Conservation (phyloP, 1,139 yeast species). For the Candida tetrigidarum region DNA sequence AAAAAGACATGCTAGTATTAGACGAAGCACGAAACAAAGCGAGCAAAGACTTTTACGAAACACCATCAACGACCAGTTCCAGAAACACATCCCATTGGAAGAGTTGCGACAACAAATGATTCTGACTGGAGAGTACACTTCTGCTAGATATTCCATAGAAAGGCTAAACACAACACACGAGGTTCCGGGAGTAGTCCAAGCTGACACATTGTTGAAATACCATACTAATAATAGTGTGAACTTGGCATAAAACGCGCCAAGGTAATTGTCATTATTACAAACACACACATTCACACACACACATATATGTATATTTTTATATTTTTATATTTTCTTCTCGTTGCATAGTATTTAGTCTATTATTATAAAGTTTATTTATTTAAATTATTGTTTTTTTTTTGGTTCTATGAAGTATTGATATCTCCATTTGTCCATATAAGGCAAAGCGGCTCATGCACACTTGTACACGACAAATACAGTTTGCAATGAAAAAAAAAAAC, state of each 20-base stretch:
- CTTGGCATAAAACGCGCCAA: too few relatives aligned
- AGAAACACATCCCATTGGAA: conserved; percentile 33
- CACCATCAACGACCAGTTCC: conserved; percentile 36
- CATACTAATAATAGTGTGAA: conserved; percentile 47
- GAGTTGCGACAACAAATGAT: conserved; percentile 49
- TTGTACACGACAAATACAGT: background rate
- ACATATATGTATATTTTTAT: too few relatives aligned
- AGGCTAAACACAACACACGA: conserved; percentile 51
- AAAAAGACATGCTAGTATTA: conserved; percentile 35
- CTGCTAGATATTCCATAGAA: conserved; percentile 38
- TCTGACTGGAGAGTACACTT: conserved; percentile 39
- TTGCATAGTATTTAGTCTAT: conserved; percentile 6
- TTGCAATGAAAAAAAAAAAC: background rate
- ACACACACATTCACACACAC: too few relatives aligned
- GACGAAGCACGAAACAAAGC: conserved; percentile 24
- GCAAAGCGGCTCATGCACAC: background rate
- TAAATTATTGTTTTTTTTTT: too few relatives aligned
- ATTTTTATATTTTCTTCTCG: conserved; percentile 6
- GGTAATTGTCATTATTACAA: too few relatives aligned
- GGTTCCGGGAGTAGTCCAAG: conserved; percentile 54
- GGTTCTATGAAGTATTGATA: too few relatives aligned
- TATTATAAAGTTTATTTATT: background rate
- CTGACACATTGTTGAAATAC: conserved; percentile 50
- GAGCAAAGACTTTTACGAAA: conserved; percentile 32
- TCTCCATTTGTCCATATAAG: background rate